A percentile compares a stretch with the other conserved stretches of the same genome.
Evolutionary conservation across 1,139 yeast genomes (phyloP).

Genomic region (Dujonia santamariae): DNA sequence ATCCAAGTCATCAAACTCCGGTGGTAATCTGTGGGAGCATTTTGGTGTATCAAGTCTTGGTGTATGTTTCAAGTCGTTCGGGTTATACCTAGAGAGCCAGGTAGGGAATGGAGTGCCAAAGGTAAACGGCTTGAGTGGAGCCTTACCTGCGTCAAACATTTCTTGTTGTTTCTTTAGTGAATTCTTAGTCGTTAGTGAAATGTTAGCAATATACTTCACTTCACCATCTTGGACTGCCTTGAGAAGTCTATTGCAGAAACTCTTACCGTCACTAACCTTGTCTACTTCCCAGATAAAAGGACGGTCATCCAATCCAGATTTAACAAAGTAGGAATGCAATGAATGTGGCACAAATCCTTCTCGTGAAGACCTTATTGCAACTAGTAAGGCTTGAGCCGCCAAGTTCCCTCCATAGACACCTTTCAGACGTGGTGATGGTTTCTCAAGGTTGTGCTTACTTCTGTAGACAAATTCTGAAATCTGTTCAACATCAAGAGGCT

Average conservation of each 20-base stretch:
- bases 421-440: conserved; percentile 22
- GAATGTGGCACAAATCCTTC: conserved; percentile 36
- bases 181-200: conserved; percentile 35
- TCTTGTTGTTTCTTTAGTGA: conserved; percentile 22
- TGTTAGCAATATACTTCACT: conserved; percentile 50
- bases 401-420: conserved; percentile 45
- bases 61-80: conserved; percentile 18
- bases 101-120: conserved; percentile 38
- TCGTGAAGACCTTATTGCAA: conserved; percentile 35
- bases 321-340: conserved; percentile 38
- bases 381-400: conserved; percentile 30
- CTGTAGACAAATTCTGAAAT: conserved; percentile 16
- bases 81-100: conserved; percentile 19
- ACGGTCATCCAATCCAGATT: conserved; percentile 27
- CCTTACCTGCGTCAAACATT: conserved; percentile 24
- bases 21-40: conserved; percentile 37
- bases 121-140: conserved; percentile 27
- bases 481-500: conserved; percentile 22
- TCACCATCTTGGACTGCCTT: conserved; percentile 52
- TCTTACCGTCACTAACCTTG: conserved; percentile 51
- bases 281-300: conserved; percentile 34
- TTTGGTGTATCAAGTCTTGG: conserved; percentile 16
- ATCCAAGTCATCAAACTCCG: conserved; percentile 29
- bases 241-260: conserved; percentile 56
- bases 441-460: conserved; percentile 22